Evolutionary conservation across 805 yeast species (phyloP).

Genomic region (Kazachstania viticola): DNA sequence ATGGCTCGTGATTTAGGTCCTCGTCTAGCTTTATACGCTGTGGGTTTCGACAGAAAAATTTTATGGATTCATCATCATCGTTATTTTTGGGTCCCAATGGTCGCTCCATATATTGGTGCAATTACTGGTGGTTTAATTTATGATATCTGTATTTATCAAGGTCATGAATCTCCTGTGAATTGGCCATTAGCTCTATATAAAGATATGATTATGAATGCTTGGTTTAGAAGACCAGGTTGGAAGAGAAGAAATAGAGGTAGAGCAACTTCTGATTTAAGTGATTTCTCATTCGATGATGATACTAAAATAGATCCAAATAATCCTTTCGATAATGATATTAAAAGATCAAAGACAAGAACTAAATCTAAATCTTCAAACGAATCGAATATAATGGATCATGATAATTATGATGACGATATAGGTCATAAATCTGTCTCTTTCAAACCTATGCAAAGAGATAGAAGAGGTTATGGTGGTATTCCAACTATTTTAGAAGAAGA

Average conservation of each 20-base stretch:
- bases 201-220: slow-evolving; percentile 9
- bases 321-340: slow-evolving; percentile 4
- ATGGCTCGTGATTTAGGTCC: slow-evolving; percentile 47
- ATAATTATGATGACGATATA: slow-evolving; percentile 11
- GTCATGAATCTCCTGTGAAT: slow-evolving; percentile 41
- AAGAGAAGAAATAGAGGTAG: slow-evolving; percentile 16
- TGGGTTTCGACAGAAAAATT: slow-evolving; percentile 36
- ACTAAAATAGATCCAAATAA: background rate
- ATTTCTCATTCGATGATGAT: slow-evolving; percentile 19
- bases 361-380: slow-evolving; percentile 5
- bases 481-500: slow-evolving; percentile 25
- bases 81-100: slow-evolving; percentile 44
- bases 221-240: slow-evolving; percentile 27
- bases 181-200: slow-evolving; percentile 25
- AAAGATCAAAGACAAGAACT: slow-evolving; percentile 10
- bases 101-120: slow-evolving; percentile 40
- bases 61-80: slow-evolving; percentile 29
- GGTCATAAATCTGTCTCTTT: slow-evolving; percentile 23
- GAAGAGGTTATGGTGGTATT: slow-evolving; percentile 18
- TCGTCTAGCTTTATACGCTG: slow-evolving; percentile 35
- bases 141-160: slow-evolving; percentile 40
- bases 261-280: slow-evolving; percentile 20
- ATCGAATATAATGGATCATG: no score
- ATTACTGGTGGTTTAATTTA: slow-evolving; percentile 39
- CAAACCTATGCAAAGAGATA: slow-evolving; percentile 17